Evolutionary conservation across 73 alveolate genomes (phyloP), one percentile per base, ranked within the genome.

Genomic region (Tetrahymena thermophila): DNA sequence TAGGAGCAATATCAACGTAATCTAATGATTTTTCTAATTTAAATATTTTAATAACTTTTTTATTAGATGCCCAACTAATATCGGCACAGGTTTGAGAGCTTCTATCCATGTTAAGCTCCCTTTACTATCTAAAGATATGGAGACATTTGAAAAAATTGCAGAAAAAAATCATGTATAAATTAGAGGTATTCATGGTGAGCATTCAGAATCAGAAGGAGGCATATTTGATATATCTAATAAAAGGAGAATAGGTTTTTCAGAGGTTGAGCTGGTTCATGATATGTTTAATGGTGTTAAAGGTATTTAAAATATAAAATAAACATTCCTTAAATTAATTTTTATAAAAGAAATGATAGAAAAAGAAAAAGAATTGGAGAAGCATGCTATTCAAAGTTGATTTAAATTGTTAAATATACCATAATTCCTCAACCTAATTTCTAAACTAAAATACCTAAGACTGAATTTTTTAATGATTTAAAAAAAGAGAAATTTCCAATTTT

Each of bases 201-300:
- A 94, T 84, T 38, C 95, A 34, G 96, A 94, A 94, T 40, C 96
- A 17, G 85, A 71, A 71, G 89, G 89, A 71, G 89, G 89, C 23
- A 71, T 71, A 28, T 71, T 28, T 31, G 89, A 71, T 71, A 25
- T 71, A 1, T 71, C 89, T 1, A 85, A 96, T 38, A 93, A 56
- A 93, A 93, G 96, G 35, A 94, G 96, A 94, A 85, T 96, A 8
- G 97, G 97, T 57, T 83, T 85, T 83, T 94, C 97, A 17, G 97
- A 96, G 71, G 97, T 96, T 56, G 93, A 96, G 21, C 96, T 96
- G 1, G 96, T 96, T 17, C 93, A 96, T 42, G 97, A 96, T 85
- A 94, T 96, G 97, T 96, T 94, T 50, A 94, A 96, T 42, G 96
- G 96, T 0, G 96, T 96, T 28, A 96, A 96, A 31, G 89, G 89